phyloP scores from a whole-genome alignment of 169 alveolate genomes.

The Amoebophrya sp. region DNA sequence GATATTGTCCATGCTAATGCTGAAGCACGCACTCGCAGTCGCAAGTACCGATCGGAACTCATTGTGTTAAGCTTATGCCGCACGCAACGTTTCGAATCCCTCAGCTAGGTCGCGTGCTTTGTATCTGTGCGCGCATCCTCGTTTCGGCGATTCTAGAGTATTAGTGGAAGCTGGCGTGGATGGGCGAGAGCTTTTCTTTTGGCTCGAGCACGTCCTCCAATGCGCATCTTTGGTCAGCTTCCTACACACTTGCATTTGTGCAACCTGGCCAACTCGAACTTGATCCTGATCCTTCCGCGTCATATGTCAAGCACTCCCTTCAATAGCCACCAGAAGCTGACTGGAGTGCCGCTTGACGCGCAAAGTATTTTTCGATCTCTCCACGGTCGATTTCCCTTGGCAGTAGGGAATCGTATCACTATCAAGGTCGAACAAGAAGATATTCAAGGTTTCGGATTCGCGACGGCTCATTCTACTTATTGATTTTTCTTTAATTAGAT shows the following conservation, averaged over 20 bases:
- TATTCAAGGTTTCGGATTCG: no score
- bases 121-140: not conserved
- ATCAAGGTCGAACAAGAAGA: no score
- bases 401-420: no score
- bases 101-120: not conserved
- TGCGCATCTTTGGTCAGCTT: not conserved
- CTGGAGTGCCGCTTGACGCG: not conserved
- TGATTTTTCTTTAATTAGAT: no score
- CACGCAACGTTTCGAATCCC: not conserved
- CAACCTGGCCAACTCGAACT: no score
- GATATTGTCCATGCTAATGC: not conserved
- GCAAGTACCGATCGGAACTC: not conserved
- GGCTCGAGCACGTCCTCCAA: not conserved
- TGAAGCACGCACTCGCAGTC: not conserved
- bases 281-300: not conserved
- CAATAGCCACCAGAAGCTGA: not conserved
- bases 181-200: not conserved
- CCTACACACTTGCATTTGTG: not conserved
- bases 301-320: not conserved
- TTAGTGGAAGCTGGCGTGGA: not conserved
- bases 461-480: no score
- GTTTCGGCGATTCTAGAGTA: not conserved
- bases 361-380: not conserved
- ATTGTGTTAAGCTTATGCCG: not conserved
- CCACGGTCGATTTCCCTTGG: not conserved